Percentiles rank a stretch among this genome's conserved stretches.
Evolutionary conservation across 345 rosid genomes (phyloP).

Genomic region (Boechera divaricarpa): DNA sequence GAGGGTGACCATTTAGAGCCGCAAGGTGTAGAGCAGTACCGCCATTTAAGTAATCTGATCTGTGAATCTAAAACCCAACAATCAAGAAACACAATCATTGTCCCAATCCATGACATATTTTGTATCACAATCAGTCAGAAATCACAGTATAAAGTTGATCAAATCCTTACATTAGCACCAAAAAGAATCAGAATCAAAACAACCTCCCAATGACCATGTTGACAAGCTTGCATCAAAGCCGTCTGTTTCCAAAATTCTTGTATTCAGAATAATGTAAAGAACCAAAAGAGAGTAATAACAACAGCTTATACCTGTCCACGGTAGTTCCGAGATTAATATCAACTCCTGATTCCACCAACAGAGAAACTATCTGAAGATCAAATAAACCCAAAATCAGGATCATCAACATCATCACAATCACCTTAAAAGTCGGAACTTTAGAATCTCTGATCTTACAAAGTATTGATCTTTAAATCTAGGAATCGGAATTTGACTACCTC

Average conservation of each 20-base stretch:
- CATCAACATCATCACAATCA: conserved; percentile 17
- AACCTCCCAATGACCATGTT: conserved; percentile 98
- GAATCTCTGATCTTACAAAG: background rate
- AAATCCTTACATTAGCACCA: conserved; percentile 80
- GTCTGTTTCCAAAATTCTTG: conserved; percentile 57
- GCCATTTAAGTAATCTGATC: conserved; percentile 90
- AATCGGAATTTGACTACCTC: conserved; percentile 57
- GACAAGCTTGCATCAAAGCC: conserved; percentile 99
- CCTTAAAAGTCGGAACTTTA: conserved; percentile 4
- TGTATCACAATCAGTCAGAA: background rate
- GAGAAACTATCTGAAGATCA: conserved; percentile 73
- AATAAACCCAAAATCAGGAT: conserved; percentile 21
- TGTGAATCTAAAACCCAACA: conserved; percentile 64
- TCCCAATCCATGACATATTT: conserved; percentile 6
- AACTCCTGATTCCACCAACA: conserved; percentile 95
- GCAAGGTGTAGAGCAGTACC: conserved; percentile 97
- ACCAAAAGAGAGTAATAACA: background rate
- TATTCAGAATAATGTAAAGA: background rate
- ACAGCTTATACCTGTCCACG: conserved; percentile 84
- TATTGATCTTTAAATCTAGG: background rate
- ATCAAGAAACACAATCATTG: conserved; percentile 26
- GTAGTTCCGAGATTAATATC: conserved; percentile 96
- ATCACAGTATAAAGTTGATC: background rate
- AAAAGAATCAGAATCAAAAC: conserved; percentile 86
- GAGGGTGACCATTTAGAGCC: conserved; percentile 88